Conservation (phyloP, 176 grass and related monocot genomes). For the Secale cereale region DNA sequence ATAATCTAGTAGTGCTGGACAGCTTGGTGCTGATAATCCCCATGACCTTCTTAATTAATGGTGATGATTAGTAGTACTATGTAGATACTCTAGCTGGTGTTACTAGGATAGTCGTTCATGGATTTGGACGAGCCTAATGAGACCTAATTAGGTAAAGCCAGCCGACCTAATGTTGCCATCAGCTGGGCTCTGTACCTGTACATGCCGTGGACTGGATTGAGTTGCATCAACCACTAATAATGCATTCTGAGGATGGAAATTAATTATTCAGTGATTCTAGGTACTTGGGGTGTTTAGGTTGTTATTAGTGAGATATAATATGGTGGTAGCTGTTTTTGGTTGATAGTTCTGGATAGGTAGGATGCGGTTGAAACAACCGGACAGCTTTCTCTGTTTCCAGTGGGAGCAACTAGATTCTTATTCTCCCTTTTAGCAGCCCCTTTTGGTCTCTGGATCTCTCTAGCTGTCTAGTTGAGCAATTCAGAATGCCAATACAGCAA, state of each 20-base stretch:
- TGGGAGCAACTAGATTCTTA: slow-evolving; percentile 44
- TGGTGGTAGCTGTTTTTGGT: background rate
- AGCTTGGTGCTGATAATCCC: slow-evolving; percentile 39
- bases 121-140: slow-evolving; percentile 6
- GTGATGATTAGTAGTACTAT: background rate
- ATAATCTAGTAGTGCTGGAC: slow-evolving; percentile 37
- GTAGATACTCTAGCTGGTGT: background rate
- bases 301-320: background rate
- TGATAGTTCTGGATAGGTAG: background rate
- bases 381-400: slow-evolving; percentile 12
- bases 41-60: background rate
- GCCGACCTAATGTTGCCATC: slow-evolving; percentile 32
- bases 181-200: background rate
- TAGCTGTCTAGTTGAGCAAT: slow-evolving; percentile 3
- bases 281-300: slow-evolving; percentile 17
- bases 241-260: background rate
- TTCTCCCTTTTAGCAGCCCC: background rate
- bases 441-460: background rate
- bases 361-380: slow-evolving; percentile 35
- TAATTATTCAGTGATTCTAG: slow-evolving; percentile 2
- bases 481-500: background rate
- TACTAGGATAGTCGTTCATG: background rate
- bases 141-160: slow-evolving; percentile 27
- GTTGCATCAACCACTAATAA: slow-evolving; percentile 28
- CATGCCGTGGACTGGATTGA: slow-evolving; percentile 1